phyloP scores from a whole-genome alignment of 768 basidiomycete genomes.

The Suillus fuscotomentosus region DNA sequence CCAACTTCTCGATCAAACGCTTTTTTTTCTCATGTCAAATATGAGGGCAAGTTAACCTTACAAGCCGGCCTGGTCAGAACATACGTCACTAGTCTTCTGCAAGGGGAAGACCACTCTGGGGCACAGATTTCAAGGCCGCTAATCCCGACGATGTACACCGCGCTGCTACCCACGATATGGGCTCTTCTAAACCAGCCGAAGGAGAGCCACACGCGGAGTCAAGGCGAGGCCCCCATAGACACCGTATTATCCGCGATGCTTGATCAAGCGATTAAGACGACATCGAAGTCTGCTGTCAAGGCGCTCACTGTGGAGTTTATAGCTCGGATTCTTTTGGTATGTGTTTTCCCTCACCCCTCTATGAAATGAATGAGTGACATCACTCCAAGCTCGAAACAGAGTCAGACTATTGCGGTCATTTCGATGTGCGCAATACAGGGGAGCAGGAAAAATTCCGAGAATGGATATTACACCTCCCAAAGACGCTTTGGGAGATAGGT shows the following conservation, averaged over 20 bases:
- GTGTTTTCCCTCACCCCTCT: conserved; percentile 12
- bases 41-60: conserved; percentile 24
- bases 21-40: conserved; percentile 16
- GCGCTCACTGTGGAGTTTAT: conserved; percentile 73
- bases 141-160: conserved; percentile 54
- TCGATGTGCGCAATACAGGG: conserved; percentile 34
- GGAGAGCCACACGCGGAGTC: conserved; percentile 13
- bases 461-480: conserved; percentile 80
- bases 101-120: conserved; percentile 43
- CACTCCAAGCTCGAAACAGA: conserved; percentile 57
- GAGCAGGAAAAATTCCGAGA: conserved; percentile 40
- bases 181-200: conserved; percentile 56
- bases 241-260: conserved; percentile 52
- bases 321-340: conserved; percentile 65
- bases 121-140: conserved; percentile 51
- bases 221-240: conserved; percentile 18
- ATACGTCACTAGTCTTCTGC: conserved; percentile 60
- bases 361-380: conserved; percentile 5
- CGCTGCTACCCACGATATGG: conserved; percentile 79
- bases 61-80: conserved; percentile 54
- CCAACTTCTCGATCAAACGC: conserved; percentile 14
- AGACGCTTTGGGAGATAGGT: conserved; percentile 83
- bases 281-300: conserved; percentile 65
- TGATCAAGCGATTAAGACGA: conserved; percentile 60
- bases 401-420: conserved; percentile 48